Percentiles rank a stretch among this genome's conserved stretches.
Conservation (phyloP, 1,139 yeast genomes). For the Arxiozyma bovina region DNA sequence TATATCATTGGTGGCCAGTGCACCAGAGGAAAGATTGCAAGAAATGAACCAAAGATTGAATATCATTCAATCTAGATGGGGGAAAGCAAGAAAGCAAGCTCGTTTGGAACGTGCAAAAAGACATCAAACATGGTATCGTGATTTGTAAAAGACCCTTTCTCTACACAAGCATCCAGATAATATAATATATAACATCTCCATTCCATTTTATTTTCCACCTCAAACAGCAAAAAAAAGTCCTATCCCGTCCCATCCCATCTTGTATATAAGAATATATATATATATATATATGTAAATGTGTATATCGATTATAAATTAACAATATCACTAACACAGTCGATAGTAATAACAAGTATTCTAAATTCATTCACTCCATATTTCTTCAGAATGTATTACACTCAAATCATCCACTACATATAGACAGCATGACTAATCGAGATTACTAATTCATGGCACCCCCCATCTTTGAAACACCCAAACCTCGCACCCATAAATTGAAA, state of each 20-base stretch:
- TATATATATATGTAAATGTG: too few species aligned
- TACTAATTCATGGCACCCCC: too few species aligned
- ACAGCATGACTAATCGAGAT: too few species aligned
- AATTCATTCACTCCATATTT: too few species aligned
- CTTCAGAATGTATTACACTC: too few species aligned
- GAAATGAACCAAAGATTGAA: conserved; percentile 41
- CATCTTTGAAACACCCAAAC: too few species aligned
- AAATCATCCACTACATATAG: too few species aligned
- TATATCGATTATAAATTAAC: not conserved
- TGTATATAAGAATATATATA: not conserved
- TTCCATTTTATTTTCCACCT: not conserved
- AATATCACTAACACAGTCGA: too few species aligned
- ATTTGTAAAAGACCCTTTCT: conserved; percentile 24
- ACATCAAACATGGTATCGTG: conserved; percentile 54
- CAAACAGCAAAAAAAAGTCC: too few species aligned
- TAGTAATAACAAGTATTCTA: too few species aligned
- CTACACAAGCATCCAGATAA: not conserved
- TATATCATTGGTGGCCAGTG: conserved; percentile 44
- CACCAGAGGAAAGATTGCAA: conserved; percentile 33
- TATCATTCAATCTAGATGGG: conserved; percentile 42
- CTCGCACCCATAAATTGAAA: too few species aligned
- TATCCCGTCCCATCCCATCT: not conserved
- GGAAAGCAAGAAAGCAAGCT: conserved; percentile 37
- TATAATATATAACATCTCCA: too few species aligned
- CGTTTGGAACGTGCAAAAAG: conserved; percentile 50